Conservation (phyloP, 2,329 filamentous ascomycete species). For the Phaeosphaeriaceae sp. region DNA sequence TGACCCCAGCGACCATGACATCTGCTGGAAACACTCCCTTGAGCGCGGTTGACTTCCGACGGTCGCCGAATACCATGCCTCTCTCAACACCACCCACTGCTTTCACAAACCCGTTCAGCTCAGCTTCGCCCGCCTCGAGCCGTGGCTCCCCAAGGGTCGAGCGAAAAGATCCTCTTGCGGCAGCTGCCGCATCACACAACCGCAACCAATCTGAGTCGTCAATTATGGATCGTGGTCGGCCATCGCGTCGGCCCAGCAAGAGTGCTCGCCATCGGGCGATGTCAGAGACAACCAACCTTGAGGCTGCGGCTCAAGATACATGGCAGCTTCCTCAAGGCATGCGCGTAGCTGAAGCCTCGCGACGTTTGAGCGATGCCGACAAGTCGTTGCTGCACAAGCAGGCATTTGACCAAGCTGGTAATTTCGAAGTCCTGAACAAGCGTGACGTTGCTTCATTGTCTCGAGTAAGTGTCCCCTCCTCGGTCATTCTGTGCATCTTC, state of each 20-base stretch:
- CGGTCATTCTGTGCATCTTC: conserved; percentile 1
- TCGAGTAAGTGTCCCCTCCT: conserved; percentile 55
- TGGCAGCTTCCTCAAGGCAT: conserved; percentile 50
- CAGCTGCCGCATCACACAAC: conserved; percentile 30
- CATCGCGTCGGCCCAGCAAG: conserved; percentile 42
- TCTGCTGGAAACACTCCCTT: conserved; percentile 34
- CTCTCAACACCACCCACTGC: conserved; percentile 42
- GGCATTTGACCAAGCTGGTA: conserved; percentile 48
- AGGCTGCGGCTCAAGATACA: conserved; percentile 31
- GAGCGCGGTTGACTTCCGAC: conserved; percentile 38
- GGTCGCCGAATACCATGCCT: conserved; percentile 40
- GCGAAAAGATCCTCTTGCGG: conserved; percentile 39
- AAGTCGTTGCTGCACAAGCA: conserved; percentile 49
- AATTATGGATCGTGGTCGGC: conserved; percentile 49
- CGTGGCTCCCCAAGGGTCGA: conserved; percentile 43
- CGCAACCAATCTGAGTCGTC: conserved; percentile 49
- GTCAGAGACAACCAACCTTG: conserved; percentile 41
- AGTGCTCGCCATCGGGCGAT: conserved; percentile 41
- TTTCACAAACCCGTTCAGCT: conserved; percentile 40
- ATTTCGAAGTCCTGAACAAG: conserved; percentile 51
- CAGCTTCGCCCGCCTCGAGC: conserved; percentile 38
- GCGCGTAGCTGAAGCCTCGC: conserved; percentile 44
- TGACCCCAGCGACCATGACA: conserved; percentile 36
- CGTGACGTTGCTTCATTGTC: conserved; percentile 62
- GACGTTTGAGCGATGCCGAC: conserved; percentile 43